These are phyloP conservation scores for Neurospora sp. DNA, from an alignment of 495 filamentous ascomycete species.

Conservation along the genomic window DNA sequence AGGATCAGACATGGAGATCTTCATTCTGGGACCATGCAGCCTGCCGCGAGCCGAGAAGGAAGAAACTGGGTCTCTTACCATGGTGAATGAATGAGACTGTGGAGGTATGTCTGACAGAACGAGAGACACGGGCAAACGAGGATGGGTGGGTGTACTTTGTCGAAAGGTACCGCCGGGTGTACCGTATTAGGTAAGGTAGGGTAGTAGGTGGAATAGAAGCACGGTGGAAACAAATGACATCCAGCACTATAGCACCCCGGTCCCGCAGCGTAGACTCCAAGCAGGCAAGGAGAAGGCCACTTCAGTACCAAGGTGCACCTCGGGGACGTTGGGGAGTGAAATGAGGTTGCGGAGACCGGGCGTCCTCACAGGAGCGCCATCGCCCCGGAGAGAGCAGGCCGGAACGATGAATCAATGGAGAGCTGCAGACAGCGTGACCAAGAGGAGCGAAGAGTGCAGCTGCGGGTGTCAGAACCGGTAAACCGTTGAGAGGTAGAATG, in stretches of 20 bases:
- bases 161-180: slow-evolving; percentile 14
- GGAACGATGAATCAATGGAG: slow-evolving; percentile 8
- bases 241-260: slow-evolving; percentile 3
- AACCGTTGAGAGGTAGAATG: slow-evolving; percentile 16
- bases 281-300: slow-evolving; percentile 7
- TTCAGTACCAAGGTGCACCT: slow-evolving; percentile 16
- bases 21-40: slow-evolving; percentile 18
- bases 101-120: neutral
- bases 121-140: slow-evolving; percentile 20
- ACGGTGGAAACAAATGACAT: slow-evolving; percentile 1
- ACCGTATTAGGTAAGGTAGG: slow-evolving; percentile 9
- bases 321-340: slow-evolving; percentile 17
- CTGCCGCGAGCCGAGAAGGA: slow-evolving; percentile 15
- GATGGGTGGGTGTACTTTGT: slow-evolving; percentile 14
- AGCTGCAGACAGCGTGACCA: slow-evolving; percentile 18
- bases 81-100: slow-evolving; percentile 13
- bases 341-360: slow-evolving; percentile 24
- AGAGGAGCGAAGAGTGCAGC: slow-evolving; percentile 27
- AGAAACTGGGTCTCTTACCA: slow-evolving; percentile 31
- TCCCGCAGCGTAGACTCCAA: slow-evolving; percentile 4
- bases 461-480: slow-evolving; percentile 12
- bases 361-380: slow-evolving; percentile 24
- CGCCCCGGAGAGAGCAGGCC: slow-evolving; percentile 9
- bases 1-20: slow-evolving; percentile 12
- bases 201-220: slow-evolving; percentile 7